phyloP scores from a whole-genome alignment of 768 basidiomycete genomes.

The Calocybe cyanea region DNA sequence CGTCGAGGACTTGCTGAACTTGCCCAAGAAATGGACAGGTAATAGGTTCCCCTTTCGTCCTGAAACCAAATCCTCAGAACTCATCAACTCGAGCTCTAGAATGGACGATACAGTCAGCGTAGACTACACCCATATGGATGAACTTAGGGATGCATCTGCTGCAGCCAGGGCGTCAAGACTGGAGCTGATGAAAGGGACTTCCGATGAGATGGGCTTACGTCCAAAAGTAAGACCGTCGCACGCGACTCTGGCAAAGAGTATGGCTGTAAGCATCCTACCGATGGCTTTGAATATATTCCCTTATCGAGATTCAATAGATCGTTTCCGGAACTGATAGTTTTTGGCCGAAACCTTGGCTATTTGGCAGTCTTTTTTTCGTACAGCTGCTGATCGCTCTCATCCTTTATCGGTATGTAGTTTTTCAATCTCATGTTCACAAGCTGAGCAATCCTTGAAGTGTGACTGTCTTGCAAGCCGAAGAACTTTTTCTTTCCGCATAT shows the following conservation, averaged over 20 bases:
- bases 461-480: conserved; percentile 41
- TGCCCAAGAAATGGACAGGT: conserved; percentile 57
- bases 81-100: conserved; percentile 22
- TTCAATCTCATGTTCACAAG: not conserved
- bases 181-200: conserved; percentile 27
- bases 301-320: conserved; percentile 11
- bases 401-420: conserved; percentile 55
- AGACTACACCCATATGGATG: conserved; percentile 27
- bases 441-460: conserved; percentile 32
- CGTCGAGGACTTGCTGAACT: conserved; percentile 56
- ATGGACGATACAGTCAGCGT: conserved; percentile 30
- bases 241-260: conserved; percentile 32
- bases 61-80: conserved; percentile 5
- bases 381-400: conserved; percentile 45
- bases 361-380: conserved; percentile 30
- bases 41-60: conserved; percentile 12
- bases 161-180: conserved; percentile 39
- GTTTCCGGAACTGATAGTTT: conserved; percentile 17
- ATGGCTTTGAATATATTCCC: not conserved
- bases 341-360: conserved; percentile 26
- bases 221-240: conserved; percentile 29
- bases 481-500: conserved; percentile 68
- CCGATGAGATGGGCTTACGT: conserved; percentile 34
- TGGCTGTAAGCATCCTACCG: too few relatives aligned
- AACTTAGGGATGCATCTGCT: conserved; percentile 14